These are phyloP conservation scores for Cutaneotrichosporon sp. DNA, from an alignment of 1,284 basidiomycete species.

Conservation along the genomic window DNA sequence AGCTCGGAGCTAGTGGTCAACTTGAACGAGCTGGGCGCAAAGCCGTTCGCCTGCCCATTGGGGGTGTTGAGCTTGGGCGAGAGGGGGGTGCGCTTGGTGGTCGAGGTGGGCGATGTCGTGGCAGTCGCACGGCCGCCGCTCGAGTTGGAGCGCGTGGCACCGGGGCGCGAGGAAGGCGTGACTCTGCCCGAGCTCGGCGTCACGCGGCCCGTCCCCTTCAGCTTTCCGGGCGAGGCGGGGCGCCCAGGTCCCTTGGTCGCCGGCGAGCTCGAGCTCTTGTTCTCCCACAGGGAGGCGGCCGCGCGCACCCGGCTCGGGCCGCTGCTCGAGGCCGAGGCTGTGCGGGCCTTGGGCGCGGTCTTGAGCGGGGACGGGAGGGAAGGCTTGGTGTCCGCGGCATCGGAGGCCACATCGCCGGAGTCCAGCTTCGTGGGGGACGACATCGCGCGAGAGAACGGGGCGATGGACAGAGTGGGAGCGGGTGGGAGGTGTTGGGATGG, in stretches of 20 bases:
- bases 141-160: conserved; percentile 2
- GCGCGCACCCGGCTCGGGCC: conserved; percentile 20
- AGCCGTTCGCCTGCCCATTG: background rate
- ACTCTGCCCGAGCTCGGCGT: background rate
- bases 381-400: background rate
- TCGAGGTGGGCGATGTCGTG: conserved; percentile 3
- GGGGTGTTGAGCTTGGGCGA: background rate
- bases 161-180: conserved; percentile 3
- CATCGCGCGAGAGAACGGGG: background rate
- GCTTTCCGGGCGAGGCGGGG: background rate
- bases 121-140: background rate
- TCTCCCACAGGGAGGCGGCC: conserved; percentile 25
- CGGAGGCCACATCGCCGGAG: background rate
- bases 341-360: conserved; percentile 5
- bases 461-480: background rate
- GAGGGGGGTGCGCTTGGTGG: conserved; percentile 3
- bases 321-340: conserved; percentile 6
- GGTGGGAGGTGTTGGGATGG: background rate
- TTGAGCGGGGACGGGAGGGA: background rate
- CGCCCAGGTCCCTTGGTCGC: background rate
- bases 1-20: conserved; percentile 1
- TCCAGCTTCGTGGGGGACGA: background rate
- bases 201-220: background rate
- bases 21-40: conserved; percentile 14
- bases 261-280: conserved; percentile 13